Percentiles rank a stretch among this genome's conserved stretches.
Evolutionary conservation across 129 eudicot species (phyloP).

Genomic region (Flaveria trinervia): DNA sequence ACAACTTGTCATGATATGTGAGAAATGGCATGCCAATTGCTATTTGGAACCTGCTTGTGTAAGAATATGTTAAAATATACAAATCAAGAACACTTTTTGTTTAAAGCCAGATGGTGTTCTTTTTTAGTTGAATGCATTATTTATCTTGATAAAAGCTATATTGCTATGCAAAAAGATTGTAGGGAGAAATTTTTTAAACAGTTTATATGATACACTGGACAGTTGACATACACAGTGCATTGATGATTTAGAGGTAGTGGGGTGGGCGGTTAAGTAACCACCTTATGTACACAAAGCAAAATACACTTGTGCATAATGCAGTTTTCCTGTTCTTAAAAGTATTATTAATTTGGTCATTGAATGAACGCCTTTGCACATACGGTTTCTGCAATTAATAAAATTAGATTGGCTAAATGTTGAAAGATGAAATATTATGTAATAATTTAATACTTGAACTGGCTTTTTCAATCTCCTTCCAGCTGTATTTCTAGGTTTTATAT

Average conservation of each 20-base stretch:
- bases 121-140: neutral
- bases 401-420: neutral
- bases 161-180: neutral
- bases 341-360: too few species aligned
- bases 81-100: neutral
- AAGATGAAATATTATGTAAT: neutral
- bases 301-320: too few species aligned
- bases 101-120: neutral
- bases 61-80: constrained; percentile 16
- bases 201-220: neutral
- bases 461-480: neutral
- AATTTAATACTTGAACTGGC: neutral
- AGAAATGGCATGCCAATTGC: constrained; percentile 10
- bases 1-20: neutral
- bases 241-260: too few species aligned
- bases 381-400: neutral
- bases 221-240: too few species aligned
- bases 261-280: too few species aligned
- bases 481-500: neutral
- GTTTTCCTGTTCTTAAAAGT: too few species aligned
- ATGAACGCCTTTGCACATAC: too few species aligned
- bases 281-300: too few species aligned
- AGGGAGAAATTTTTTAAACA: neutral
- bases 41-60: neutral
- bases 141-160: neutral